phyloP scores from a whole-genome alignment of 345 rosid genomes.

The Heritiera littoralis region DNA sequence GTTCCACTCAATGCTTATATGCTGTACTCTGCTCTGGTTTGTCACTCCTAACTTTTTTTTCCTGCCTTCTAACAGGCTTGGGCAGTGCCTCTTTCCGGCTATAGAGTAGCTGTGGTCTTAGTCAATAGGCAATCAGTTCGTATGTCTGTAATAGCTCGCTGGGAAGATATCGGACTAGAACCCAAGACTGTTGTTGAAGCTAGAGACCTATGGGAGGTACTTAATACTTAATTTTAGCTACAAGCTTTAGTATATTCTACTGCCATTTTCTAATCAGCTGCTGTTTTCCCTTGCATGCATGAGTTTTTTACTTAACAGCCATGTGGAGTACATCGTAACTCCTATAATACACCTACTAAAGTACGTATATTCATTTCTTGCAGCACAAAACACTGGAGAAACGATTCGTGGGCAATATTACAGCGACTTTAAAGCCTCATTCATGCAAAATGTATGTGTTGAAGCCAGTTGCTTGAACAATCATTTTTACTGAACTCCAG shows the following conservation, averaged over 20 bases:
- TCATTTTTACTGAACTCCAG: not conserved
- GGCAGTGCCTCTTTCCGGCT: slow-evolving; percentile 68
- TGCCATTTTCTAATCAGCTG: not conserved
- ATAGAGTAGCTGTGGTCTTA: slow-evolving; percentile 59
- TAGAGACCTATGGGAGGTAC: slow-evolving; percentile 84
- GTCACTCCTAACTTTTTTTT: not conserved
- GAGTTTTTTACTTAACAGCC: not conserved
- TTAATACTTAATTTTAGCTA: not conserved
- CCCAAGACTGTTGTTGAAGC: slow-evolving; percentile 47
- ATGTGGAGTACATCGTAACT: not conserved
- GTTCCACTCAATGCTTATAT: not conserved
- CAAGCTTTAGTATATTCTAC: not conserved
- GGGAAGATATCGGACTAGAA: slow-evolving; percentile 69
- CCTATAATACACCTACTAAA: slow-evolving; percentile 11
- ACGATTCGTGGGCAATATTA: slow-evolving; percentile 52
- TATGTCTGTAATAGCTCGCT: slow-evolving; percentile 50
- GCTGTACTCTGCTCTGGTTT: not conserved
- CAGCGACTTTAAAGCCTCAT: slow-evolving; percentile 60
- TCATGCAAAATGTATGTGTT: slow-evolving; percentile 72
- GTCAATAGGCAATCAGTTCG: slow-evolving; percentile 50
- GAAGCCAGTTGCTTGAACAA: slow-evolving; percentile 62
- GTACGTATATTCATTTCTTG: slow-evolving; percentile 23
- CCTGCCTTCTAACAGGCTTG: slow-evolving; percentile 46
- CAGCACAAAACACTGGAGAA: slow-evolving; percentile 76
- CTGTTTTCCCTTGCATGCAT: not conserved